phyloP scores from a whole-genome alignment of 2,329 filamentous ascomycete species.

The Ophiosphaerella herpotricha region DNA sequence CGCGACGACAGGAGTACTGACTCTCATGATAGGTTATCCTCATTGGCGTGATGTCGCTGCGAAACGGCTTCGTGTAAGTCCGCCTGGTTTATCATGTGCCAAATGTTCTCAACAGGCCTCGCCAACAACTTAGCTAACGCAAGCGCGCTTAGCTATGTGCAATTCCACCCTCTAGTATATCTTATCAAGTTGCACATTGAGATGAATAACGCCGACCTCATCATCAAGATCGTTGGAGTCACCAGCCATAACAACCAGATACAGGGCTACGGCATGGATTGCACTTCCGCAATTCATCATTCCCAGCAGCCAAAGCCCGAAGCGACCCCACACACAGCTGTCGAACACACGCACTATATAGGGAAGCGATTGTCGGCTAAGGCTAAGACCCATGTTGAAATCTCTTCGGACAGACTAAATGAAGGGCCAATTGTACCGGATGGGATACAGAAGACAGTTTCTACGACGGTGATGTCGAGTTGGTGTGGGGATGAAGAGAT shows the following conservation, averaged over 20 bases:
- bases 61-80: constrained; percentile 46
- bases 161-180: constrained; percentile 53
- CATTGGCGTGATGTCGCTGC: constrained; percentile 50
- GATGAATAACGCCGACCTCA: constrained; percentile 36
- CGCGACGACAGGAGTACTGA: too few relatives aligned
- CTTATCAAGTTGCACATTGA: constrained; percentile 53
- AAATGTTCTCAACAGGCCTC: too few relatives aligned
- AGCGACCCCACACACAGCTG: not conserved
- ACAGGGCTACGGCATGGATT: not conserved
- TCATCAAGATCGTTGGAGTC: constrained; percentile 26
- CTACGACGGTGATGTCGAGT: constrained; percentile 1
- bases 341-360: not conserved
- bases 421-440: not conserved
- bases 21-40: constrained; percentile 28
- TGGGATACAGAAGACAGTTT: constrained; percentile 4
- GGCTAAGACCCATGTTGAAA: not conserved
- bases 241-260: not conserved
- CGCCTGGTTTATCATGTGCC: too few relatives aligned
- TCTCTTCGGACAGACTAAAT: not conserved
- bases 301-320: not conserved
- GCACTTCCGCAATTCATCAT: not conserved
- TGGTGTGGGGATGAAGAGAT: constrained; percentile 1
- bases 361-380: not conserved
- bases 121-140: too few relatives aligned
- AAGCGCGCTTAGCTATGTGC: constrained; percentile 41